Base-by-base conservation (phyloP, 139 green algal species). In the Coccomyxa sp. region DNA sequence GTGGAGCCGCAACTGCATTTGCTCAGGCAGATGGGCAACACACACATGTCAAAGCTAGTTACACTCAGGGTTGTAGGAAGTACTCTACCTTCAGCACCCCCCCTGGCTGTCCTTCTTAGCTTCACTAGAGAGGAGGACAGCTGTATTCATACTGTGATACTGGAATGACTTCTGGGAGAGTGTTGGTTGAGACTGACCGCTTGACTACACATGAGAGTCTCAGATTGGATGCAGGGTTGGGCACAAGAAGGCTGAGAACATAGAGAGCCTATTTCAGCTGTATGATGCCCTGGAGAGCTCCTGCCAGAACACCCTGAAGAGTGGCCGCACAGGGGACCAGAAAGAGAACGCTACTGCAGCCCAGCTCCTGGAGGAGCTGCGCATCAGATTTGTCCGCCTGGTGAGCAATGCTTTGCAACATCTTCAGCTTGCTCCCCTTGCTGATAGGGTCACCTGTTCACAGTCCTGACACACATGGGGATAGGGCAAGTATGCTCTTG, bases 301-400 rank as follows among this genome's bases (percentile, higher is more conserved):
- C 33, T 40, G 33, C 33, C 69, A 74, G 16, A 34, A 74, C 27
- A 64, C 50, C 5, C 22, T 64, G 27, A 64, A 64, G 50, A 22
- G 50, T 31, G 69, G 34, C 22, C 69, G 29, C 33, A 41, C 34
- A 16, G 34, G 22, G 1, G 14, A 31, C 9, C 16, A 16, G 33
- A 41, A 74, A 8, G 34, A 41, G n/a, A 29, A 2, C 27, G 64
- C 64, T 71, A 5, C 64, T 6, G 64, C 29, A 22, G n/a, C n/a
- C 12, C 64, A 71, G 64, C n/a, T 71, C 14, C 64, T 71, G 27
- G 64, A 71, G 27, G 64, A 71, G 64, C 64, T 71, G 64, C 64
- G 64, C 64, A 71, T 18, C 2, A 22, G 64, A 7, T 71, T 74
- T 50, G 34, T 34, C 10, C 69, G 69, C 69, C 16, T 74, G 69